Percentiles rank a stretch among this genome's conserved stretches.
Conservation (phyloP, 768 basidiomycete species). For the Leccinum obscurum region DNA sequence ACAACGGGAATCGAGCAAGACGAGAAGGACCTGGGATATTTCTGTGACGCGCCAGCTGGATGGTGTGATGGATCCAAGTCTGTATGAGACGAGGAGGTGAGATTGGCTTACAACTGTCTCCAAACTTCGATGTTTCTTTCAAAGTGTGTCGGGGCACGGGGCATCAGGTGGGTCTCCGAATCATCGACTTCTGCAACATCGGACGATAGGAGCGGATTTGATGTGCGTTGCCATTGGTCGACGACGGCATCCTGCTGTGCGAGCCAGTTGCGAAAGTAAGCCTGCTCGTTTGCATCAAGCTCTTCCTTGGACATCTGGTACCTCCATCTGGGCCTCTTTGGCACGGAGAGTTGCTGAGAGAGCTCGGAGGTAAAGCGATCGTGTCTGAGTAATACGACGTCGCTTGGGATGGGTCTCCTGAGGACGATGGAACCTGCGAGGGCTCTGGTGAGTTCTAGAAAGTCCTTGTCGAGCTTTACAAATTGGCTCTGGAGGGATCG, state of each 20-base stretch:
- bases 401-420: conserved; percentile 52
- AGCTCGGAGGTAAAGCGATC: conserved; percentile 9
- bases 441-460: conserved; percentile 58
- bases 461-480: conserved; percentile 55
- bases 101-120: conserved; percentile 76
- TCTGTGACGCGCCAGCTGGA: conserved; percentile 91
- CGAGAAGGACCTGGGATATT: conserved; percentile 83
- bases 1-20: conserved; percentile 88
- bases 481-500: conserved; percentile 68
- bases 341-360: conserved; percentile 30
- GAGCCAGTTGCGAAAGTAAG: conserved; percentile 78
- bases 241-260: conserved; percentile 59
- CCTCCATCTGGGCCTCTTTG: conserved; percentile 82
- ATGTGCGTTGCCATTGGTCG: conserved; percentile 46
- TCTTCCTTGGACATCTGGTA: conserved; percentile 86
- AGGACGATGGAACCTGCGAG: conserved; percentile 57
- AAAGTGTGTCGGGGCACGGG: conserved; percentile 72
- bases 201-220: conserved; percentile 5
- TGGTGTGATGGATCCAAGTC: conserved; percentile 2
- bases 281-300: conserved; percentile 90
- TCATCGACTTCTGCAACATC: conserved; percentile 8
- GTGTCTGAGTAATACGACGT: conserved; percentile 37
- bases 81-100: conserved; percentile 1
- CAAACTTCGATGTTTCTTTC: conserved; percentile 94
- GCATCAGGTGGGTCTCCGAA: conserved; percentile 39